Evolutionary conservation across 352 stramenopile genomes (phyloP).

Genomic region (Globisporangium splendens): DNA sequence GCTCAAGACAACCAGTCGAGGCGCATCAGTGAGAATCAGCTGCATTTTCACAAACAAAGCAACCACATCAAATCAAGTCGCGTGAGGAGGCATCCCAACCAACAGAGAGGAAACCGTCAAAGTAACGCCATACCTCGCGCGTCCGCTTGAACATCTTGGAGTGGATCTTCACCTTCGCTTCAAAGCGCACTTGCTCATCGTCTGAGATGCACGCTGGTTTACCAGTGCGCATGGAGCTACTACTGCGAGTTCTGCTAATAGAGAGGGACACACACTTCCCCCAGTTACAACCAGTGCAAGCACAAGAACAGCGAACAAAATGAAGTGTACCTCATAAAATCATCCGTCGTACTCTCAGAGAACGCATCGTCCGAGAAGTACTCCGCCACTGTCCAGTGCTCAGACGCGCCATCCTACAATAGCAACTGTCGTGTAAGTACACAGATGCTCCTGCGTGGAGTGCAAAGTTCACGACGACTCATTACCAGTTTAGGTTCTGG

Average conservation of each 20-base stretch:
- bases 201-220: slow-evolving; percentile 55
- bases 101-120: background rate
- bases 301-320: slow-evolving; percentile 24
- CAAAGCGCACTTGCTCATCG: slow-evolving; percentile 65
- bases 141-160: slow-evolving; percentile 79
- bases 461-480: background rate
- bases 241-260: slow-evolving; percentile 56
- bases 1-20: slow-evolving; percentile 63
- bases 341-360: slow-evolving; percentile 67
- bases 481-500: slow-evolving; percentile 55
- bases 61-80: background rate
- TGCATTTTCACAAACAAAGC: slow-evolving; percentile 14
- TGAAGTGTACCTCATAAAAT: slow-evolving; percentile 16
- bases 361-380: slow-evolving; percentile 79
- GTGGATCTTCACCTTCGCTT: slow-evolving; percentile 75
- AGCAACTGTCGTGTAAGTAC: background rate
- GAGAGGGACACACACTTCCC: background rate
- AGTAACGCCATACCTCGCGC: slow-evolving; percentile 37
- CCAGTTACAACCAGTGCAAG: slow-evolving; percentile 8
- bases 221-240: slow-evolving; percentile 51
- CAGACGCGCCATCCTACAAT: slow-evolving; percentile 59
- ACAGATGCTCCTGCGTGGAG: too few relatives aligned
- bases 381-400: slow-evolving; percentile 79
- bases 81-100: background rate
- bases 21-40: slow-evolving; percentile 70